These are phyloP conservation scores for Phycomyces blakesleeanus DNA, from an alignment of 192 early-diverging fungal genomes.

Conservation along the genomic window DNA sequence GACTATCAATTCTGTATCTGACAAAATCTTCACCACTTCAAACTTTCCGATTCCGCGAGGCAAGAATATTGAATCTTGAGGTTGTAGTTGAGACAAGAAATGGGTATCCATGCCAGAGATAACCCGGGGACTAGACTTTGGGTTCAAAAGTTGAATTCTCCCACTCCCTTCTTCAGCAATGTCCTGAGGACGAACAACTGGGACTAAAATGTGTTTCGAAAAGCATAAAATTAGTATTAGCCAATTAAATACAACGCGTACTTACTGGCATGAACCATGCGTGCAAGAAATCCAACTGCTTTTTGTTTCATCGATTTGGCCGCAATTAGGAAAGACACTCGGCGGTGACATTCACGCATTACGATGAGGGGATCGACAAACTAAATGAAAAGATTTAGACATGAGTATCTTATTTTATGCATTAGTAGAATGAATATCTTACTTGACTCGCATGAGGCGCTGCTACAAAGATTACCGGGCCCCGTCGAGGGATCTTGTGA, in stretches of 20 bases:
- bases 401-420: background rate
- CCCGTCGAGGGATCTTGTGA: slow-evolving; percentile 80
- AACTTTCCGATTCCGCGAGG: slow-evolving; percentile 56
- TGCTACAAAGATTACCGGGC: slow-evolving; percentile 93
- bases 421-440: slow-evolving; percentile 7
- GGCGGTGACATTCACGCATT: slow-evolving; percentile 73
- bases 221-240: too few species aligned
- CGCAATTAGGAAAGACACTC: slow-evolving; percentile 77
- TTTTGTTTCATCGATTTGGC: slow-evolving; percentile 85
- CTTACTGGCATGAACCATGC: slow-evolving; percentile 73
- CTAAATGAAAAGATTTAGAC: too few species aligned
- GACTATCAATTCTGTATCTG: slow-evolving; percentile 77
- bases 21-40: slow-evolving; percentile 71
- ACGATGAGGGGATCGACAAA: slow-evolving; percentile 95
- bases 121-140: slow-evolving; percentile 57
- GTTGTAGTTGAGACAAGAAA: slow-evolving; percentile 63
- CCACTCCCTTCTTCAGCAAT: slow-evolving; percentile 71
- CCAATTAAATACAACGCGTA: slow-evolving; percentile 6
- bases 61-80: slow-evolving; percentile 60
- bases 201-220: slow-evolving; percentile 68
- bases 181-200: slow-evolving; percentile 92
- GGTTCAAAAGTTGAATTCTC: slow-evolving; percentile 61
- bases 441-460: slow-evolving; percentile 77
- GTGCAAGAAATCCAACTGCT: slow-evolving; percentile 78
- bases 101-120: slow-evolving; percentile 67